Conservation (phyloP, 2,329 filamentous ascomycete genomes). For the Pseudogymnoascus sp. region DNA sequence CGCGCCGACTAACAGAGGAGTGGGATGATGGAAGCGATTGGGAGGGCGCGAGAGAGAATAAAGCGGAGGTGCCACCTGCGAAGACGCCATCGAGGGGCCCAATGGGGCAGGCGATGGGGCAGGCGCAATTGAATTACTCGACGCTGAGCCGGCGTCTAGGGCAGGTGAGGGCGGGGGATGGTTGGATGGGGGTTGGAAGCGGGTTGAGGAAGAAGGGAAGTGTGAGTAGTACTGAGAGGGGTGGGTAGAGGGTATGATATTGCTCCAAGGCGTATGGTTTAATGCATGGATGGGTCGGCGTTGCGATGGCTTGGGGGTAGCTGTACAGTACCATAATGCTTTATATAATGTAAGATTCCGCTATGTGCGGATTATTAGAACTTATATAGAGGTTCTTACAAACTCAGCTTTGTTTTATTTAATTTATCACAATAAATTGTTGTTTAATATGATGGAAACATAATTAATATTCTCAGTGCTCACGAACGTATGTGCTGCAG, state of each 20-base stretch:
- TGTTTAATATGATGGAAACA: background rate
- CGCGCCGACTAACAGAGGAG: slow-evolving; percentile 15
- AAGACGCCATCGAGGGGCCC: slow-evolving; percentile 20
- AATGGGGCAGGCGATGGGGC: slow-evolving; percentile 16
- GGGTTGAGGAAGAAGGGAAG: slow-evolving; percentile 25
- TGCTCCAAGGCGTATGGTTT: background rate
- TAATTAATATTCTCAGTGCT: background rate
- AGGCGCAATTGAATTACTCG: slow-evolving; percentile 21
- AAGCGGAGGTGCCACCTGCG: slow-evolving; percentile 14
- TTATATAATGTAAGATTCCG: slow-evolving; percentile 1
- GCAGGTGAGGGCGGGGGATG: slow-evolving; percentile 24
- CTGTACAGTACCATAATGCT: background rate
- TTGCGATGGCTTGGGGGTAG: background rate
- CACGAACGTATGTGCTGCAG: background rate
- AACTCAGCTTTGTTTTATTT: background rate
- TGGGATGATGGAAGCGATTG: slow-evolving; percentile 20
- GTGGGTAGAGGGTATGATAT: background rate
- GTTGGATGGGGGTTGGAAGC: slow-evolving; percentile 22
- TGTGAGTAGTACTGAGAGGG: slow-evolving; percentile 3
- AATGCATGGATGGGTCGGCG: slow-evolving; percentile 2
- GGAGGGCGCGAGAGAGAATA: slow-evolving; percentile 21
- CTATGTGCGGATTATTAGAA: background rate
- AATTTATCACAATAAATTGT: background rate
- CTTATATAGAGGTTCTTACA: background rate
- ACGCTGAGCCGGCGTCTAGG: slow-evolving; percentile 23